Evolutionary conservation across 352 stramenopile species (phyloP).

Genomic region (Globisporangium apiculatum): DNA sequence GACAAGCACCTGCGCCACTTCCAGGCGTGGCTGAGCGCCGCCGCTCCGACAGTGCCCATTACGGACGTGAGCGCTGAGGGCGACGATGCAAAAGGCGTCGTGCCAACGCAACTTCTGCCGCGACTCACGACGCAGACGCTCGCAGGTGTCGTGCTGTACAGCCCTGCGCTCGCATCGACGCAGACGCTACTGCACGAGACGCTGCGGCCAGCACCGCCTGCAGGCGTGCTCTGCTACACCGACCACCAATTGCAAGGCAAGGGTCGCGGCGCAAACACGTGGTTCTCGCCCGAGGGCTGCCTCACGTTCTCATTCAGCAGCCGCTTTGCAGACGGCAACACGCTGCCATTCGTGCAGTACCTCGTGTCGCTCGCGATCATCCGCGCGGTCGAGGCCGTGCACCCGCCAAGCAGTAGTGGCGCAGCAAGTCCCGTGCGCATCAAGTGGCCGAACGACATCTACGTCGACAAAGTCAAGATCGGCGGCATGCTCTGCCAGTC

Average conservation of each 20-base stretch:
- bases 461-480: conserved; percentile 86
- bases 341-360: conserved; percentile 87
- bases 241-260: conserved; percentile 72
- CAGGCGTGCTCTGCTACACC: conserved; percentile 76
- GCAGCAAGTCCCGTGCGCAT: conserved; percentile 65
- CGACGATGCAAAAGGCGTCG: conserved; percentile 25
- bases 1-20: conserved; percentile 62
- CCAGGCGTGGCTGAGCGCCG: conserved; percentile 49
- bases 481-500: conserved; percentile 88
- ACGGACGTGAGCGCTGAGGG: conserved; percentile 12
- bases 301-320: conserved; percentile 90
- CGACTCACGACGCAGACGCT: conserved; percentile 55
- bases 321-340: conserved; percentile 66
- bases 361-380: conserved; percentile 85
- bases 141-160: conserved; percentile 67
- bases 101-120: conserved; percentile 29
- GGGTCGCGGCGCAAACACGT: conserved; percentile 81
- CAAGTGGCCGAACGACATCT: conserved; percentile 93
- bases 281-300: conserved; percentile 83
- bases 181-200: conserved; percentile 79
- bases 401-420: conserved; percentile 18
- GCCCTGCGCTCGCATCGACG: conserved; percentile 61
- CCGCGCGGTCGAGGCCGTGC: conserved; percentile 62
- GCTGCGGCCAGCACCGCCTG: conserved; percentile 48
- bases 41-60: conserved; percentile 15